Percentiles rank a stretch among this genome's conserved stretches.
These are phyloP conservation scores for Strobilomyces confusus DNA, from an alignment of 768 basidiomycete genomes.

Conservation along the genomic window DNA sequence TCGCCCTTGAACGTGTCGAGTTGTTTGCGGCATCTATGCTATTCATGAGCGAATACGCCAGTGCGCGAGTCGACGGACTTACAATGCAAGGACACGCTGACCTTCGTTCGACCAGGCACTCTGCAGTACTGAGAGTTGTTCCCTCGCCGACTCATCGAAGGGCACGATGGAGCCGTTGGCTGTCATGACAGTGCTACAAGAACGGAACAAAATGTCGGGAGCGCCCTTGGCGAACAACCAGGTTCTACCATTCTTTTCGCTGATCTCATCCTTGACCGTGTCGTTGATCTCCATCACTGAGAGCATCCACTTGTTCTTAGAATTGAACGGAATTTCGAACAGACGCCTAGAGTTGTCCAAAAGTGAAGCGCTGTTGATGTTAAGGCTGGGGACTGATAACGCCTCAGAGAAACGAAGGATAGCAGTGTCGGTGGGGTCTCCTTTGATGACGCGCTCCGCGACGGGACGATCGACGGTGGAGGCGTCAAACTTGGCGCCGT, in stretches of 20 bases:
- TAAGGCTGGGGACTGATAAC: conserved; percentile 22
- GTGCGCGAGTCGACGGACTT: background rate
- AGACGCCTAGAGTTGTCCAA: conserved; percentile 22
- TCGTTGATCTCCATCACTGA: conserved; percentile 33
- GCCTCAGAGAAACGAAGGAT: conserved; percentile 46
- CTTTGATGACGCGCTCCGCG: conserved; percentile 35
- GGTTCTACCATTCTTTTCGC: conserved; percentile 6
- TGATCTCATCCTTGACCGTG: conserved; percentile 7
- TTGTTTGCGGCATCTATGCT: conserved; percentile 28
- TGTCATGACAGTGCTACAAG: conserved; percentile 34
- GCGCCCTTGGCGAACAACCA: conserved; percentile 56
- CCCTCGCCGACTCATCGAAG: conserved; percentile 22
- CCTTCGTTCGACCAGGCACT: conserved; percentile 45
- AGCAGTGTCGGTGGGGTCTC: conserved; percentile 53
- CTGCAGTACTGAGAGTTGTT: conserved; percentile 27
- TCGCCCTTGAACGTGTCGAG: conserved; percentile 26
- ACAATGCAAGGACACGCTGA: conserved; percentile 51
- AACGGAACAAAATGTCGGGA: conserved; percentile 48
- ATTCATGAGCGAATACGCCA: background rate
- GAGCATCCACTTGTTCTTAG: conserved; percentile 58
- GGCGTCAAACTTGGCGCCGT: conserved; percentile 49
- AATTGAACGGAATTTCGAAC: conserved; percentile 43
- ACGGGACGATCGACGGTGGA: conserved; percentile 22
- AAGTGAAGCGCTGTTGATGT: conserved; percentile 22
- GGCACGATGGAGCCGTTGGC: conserved; percentile 33